A percentile compares a stretch with the other conserved stretches of the same genome.
Conservation (phyloP, 1,284 basidiomycete genomes). For the Neolentinus lepideus region DNA sequence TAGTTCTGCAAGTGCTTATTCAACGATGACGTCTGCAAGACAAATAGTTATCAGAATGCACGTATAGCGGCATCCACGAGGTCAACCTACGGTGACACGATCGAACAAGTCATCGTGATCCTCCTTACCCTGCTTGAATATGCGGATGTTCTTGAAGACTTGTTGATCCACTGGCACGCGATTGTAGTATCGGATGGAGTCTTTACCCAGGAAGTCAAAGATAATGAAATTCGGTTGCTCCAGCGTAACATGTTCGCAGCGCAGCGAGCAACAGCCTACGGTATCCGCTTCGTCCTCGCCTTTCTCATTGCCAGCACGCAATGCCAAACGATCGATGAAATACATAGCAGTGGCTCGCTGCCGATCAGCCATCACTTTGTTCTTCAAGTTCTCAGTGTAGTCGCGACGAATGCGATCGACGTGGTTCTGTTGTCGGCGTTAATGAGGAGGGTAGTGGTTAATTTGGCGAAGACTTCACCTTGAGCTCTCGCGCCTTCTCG, state of each 20-base stretch:
- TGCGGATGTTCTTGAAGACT: slow-evolving; percentile 36
- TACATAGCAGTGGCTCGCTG: slow-evolving; percentile 97
- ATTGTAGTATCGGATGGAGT: slow-evolving; percentile 95
- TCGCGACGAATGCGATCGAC: slow-evolving; percentile 86
- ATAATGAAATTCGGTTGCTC: slow-evolving; percentile 80
- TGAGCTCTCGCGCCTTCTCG: slow-evolving; percentile 92
- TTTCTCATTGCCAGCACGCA: slow-evolving; percentile 97
- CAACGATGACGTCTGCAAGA: slow-evolving; percentile 65
- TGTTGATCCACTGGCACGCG: slow-evolving; percentile 81
- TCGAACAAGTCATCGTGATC: slow-evolving; percentile 92
- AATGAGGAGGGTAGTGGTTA: slow-evolving; percentile 1
- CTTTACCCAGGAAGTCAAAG: slow-evolving; percentile 97
- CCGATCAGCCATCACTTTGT: slow-evolving; percentile 87
- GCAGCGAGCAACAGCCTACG: slow-evolving; percentile 93
- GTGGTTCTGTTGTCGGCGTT: slow-evolving; percentile 53
- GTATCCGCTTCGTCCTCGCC: slow-evolving; percentile 98
- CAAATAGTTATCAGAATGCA: background rate
- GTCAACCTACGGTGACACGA: slow-evolving; percentile 69
- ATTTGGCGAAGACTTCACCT: slow-evolving; percentile 41
- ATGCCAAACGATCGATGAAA: slow-evolving; percentile 91
- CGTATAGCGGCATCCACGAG: background rate
- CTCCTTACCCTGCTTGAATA: slow-evolving; percentile 80
- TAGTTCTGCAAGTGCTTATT: slow-evolving; percentile 89
- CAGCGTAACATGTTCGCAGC: slow-evolving; percentile 91
- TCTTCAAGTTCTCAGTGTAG: slow-evolving; percentile 79